Evolutionary conservation across 2,329 filamentous ascomycete species (phyloP), one percentile per base, ranked within the genome.

Genomic region (Magnaporthiopsis rhizophila): DNA sequence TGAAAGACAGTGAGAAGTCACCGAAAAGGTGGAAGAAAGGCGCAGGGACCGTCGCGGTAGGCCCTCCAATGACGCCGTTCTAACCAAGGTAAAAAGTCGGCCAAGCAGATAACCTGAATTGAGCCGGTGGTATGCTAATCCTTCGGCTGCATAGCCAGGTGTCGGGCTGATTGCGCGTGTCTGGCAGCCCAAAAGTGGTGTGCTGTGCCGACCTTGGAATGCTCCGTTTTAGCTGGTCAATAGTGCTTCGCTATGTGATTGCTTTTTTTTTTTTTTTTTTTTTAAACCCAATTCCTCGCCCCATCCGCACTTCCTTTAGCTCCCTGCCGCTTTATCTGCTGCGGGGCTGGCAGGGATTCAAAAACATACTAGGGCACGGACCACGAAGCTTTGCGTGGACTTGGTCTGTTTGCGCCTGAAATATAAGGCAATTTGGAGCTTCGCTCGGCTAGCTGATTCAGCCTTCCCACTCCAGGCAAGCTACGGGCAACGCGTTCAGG

Each of bases 401-500:
- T 28, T 18, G 57, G 3, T 58, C 24, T 21, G 30, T 58, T 11
- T 3, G 32, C 28, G 58, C 58, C 58, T 60, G 28, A 36, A 60
- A 11, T 34, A 12, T 21, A 18, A 60, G 58, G 58, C 58, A 15
- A 15, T 12, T 21, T 8, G 2, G 5, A n/a, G 13, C 45, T n/a
- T 3, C 7, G 6, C 58, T 60, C 58, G n/a, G 58, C 58, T 30
- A 60, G 32, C 58, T 38, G 36, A 38, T 38, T 38, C 38, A 18
- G 38, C 26, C 30, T 69, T 24, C 45, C 45, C 12, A 45, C 64
- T 71, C 72, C 66, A 75, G 73, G 73, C 73, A 74, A 74, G 72
- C 73, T 70, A 69, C 61, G 67, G 45, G 68, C 72, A 73, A 75
- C 74, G 74, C 73, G 73, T 74, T 71, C 67, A 68, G 67, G 62